Base-by-base conservation (phyloP, 805 yeast genomes). In the Yarrowia keelungensis region DNA sequence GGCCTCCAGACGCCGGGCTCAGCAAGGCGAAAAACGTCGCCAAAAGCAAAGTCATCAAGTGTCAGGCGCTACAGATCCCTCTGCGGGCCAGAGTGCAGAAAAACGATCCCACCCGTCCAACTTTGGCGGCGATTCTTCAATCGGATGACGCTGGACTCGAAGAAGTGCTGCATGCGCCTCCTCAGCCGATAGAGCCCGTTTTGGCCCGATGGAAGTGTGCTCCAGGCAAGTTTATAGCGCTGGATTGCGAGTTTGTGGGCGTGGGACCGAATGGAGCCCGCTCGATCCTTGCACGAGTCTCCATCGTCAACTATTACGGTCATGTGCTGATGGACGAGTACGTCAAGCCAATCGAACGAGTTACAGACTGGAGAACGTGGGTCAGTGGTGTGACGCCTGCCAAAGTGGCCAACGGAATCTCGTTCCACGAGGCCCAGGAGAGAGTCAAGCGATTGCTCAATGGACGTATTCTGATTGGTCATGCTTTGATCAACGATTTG, bases 191-290 rank as follows among this genome's bases (percentile, higher is more conserved):
- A 11, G 49, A 43, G 42, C 54, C 69, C 7, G 42, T 67, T 47
- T 68, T 59, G 16, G 51, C 42, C 7, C 45, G 46, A 2, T 59
- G 71, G 36, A 69, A 74, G n/a, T 69, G 76, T 9, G 73, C 83
- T 53, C 80, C 87, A 0, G 97, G 97, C 1, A 89, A 85, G 73
- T 92, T 84, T 72, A 70, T 92, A 1, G 91, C 97, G 0, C 85
- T 93, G 70, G 98, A 93, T 78, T 92, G 98, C 80, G 98, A 93
- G 74, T 92, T 93, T 81, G 98, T 93, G 1, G 97, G 97, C 11
- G 88, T 90, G 1, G 97, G 97, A 0, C 85, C 84, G 5, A 88
- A 87, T 10, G 96, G 96, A 7, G 70, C 76, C 10, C 74, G 74
- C 45, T 87, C 92, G 5, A 94, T 88, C 1, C 80, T 93, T 15